phyloP scores from a whole-genome alignment of 176 grass and related monocot species.

The Ensete glaucum region DNA sequence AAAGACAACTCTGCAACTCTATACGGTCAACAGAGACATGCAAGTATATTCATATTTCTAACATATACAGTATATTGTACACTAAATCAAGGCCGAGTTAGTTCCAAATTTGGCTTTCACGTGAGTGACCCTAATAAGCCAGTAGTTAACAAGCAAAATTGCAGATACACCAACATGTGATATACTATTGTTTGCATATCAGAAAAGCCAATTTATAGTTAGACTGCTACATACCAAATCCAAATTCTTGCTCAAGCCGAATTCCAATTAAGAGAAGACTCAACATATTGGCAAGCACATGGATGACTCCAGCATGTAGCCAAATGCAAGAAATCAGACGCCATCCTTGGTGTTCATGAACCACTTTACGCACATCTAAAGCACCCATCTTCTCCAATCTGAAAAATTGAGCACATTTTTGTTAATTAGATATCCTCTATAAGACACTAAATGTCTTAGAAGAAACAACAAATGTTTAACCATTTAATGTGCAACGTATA shows the following conservation, averaged over 20 bases:
- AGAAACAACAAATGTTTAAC: not conserved
- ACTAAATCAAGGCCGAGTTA: too few relatives aligned
- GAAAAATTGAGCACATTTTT: constrained; percentile 3
- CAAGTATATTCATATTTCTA: too few relatives aligned
- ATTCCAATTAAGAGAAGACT: constrained; percentile 65
- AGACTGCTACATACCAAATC: constrained; percentile 35
- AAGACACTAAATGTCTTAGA: not conserved
- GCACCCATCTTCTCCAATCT: constrained; percentile 83
- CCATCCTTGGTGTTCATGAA: constrained; percentile 57
- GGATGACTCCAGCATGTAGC: constrained; percentile 76
- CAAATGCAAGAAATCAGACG: constrained; percentile 64
- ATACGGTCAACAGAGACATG: too few relatives aligned
- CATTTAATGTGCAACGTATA: not conserved
- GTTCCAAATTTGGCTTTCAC: too few relatives aligned
- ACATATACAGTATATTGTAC: too few relatives aligned
- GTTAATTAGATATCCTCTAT: not conserved
- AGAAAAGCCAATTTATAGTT: not conserved
- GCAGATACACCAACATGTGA: not conserved
- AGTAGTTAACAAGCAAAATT: not conserved
- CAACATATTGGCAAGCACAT: constrained; percentile 74
- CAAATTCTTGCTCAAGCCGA: constrained; percentile 80
- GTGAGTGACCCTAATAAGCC: too few relatives aligned
- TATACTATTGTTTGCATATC: not conserved
- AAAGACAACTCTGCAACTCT: too few relatives aligned
- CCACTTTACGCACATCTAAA: constrained; percentile 52